Evolutionary conservation across 768 basidiomycete genomes (phyloP), one percentile per base, ranked within the genome.

Genomic region (Cyclocybe cylindracea): DNA sequence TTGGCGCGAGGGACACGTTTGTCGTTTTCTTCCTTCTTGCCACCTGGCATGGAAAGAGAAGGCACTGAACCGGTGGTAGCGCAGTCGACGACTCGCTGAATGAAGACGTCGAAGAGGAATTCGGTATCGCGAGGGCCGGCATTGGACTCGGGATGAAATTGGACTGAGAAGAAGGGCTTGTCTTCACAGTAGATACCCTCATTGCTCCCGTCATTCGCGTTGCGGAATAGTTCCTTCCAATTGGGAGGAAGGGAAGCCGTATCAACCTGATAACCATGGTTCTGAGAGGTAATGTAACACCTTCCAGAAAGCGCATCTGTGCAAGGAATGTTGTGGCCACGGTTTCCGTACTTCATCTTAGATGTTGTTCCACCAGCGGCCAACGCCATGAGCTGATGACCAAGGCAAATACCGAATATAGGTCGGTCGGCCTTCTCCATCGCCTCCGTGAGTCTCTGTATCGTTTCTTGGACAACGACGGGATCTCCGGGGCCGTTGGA

Each of bases 291-390:
- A 75, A 99, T 98, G 70, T 98, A 99, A 75, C 97, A 99, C 48
- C 97, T 80, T 31, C 95, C 97, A 44, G 91, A 93, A 48, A 96
- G 79, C 38, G 89, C 82, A 67, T 94, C 92, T 13, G 92, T 98
- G 68, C 96, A 98, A 3, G 97, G 97, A 65, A 99, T 93, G 70
- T 99, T 99, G 68, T 98, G 94, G 4, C 97, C 97, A 57, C 97
- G 92, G 65, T 99, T 99, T 36, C 97, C 97, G 68, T 98, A 98
- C 76, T 98, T 98, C 94, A 99, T 98, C 73, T 99, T 99, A 35
- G 91, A 92, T 5, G 97, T 98, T 55, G 78, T 82, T 5, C 94
- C 96, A 33, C 97, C 97, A 1, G 91, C 88, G 31, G 97, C 97
- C 54, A 98, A 83, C 6, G 95, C 94, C 61, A 99, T 82, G 33